These are phyloP conservation scores for Cordyceps tenuipes DNA, from an alignment of 2,329 filamentous ascomycete species.

Conservation along the genomic window DNA sequence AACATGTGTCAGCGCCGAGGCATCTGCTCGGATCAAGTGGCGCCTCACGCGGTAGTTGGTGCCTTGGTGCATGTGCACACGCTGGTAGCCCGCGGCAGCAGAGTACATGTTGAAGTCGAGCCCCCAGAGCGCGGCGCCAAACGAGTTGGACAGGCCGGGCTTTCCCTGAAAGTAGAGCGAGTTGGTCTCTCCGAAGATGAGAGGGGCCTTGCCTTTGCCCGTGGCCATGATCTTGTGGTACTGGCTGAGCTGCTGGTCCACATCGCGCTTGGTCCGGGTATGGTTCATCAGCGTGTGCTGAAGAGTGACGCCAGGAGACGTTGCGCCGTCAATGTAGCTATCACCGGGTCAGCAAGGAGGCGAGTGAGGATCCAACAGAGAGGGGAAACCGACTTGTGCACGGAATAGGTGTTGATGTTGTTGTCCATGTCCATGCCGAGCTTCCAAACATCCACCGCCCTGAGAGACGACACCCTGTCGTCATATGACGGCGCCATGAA, in stretches of 20 bases:
- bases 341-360: neutral
- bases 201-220: slow-evolving; percentile 2
- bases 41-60: slow-evolving; percentile 45
- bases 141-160: slow-evolving; percentile 54
- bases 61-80: slow-evolving; percentile 57
- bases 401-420: slow-evolving; percentile 44
- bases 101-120: slow-evolving; percentile 54
- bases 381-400: slow-evolving; percentile 36
- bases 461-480: slow-evolving; percentile 40
- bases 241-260: slow-evolving; percentile 40
- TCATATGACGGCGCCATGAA: slow-evolving; percentile 48
- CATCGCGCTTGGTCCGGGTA: slow-evolving; percentile 39
- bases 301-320: slow-evolving; percentile 49
- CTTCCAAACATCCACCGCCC: slow-evolving; percentile 40
- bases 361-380: neutral
- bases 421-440: slow-evolving; percentile 40
- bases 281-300: slow-evolving; percentile 56
- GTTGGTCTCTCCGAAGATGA: slow-evolving; percentile 48
- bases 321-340: slow-evolving; percentile 54
- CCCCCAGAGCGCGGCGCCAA: slow-evolving; percentile 57
- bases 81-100: slow-evolving; percentile 45
- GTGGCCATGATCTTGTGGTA: slow-evolving; percentile 29
- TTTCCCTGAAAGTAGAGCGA: slow-evolving; percentile 54
- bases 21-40: neutral
- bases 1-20: neutral